Evolutionary conservation across 140 eudicot genomes (phyloP).

Genomic region (Senecio squalidus): DNA sequence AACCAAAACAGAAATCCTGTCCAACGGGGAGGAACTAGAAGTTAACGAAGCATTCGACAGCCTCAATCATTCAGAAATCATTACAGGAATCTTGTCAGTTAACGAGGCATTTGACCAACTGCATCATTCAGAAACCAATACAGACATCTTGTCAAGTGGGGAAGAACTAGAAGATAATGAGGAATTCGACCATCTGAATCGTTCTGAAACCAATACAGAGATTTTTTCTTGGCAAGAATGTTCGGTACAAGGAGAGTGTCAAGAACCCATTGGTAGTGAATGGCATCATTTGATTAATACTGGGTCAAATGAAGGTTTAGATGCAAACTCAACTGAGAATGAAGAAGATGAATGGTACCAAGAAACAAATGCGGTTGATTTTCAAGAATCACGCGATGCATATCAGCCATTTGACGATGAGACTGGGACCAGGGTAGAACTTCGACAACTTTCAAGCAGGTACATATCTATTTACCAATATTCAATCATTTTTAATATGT

Average conservation of each 20-base stretch:
- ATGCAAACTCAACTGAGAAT: slow-evolving; percentile 32
- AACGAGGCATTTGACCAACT: neutral
- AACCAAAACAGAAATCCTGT: no score
- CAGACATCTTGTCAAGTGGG: slow-evolving; percentile 1
- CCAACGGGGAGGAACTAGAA: neutral
- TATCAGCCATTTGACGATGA: slow-evolving; percentile 48
- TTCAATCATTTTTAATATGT: neutral
- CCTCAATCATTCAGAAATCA: neutral
- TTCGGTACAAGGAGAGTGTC: slow-evolving; percentile 10
- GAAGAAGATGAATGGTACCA: slow-evolving; percentile 36
- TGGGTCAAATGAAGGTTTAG: slow-evolving; percentile 23
- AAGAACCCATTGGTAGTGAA: slow-evolving; percentile 33
- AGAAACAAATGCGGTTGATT: slow-evolving; percentile 22
- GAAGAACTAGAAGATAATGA: neutral
- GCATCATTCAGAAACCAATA: neutral
- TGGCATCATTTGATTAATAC: slow-evolving; percentile 26
- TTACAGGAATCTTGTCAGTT: slow-evolving; percentile 1
- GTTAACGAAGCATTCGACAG: neutral
- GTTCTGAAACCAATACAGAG: slow-evolving; percentile 1
- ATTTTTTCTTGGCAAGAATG: neutral
- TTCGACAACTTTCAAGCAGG: slow-evolving; percentile 77
- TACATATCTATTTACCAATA: slow-evolving; percentile 7
- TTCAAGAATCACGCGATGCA: slow-evolving; percentile 38
- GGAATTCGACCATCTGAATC: neutral
- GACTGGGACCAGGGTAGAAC: slow-evolving; percentile 32